phyloP scores from a whole-genome alignment of 371 early-diverging fungal species.

The Mucor piriformis region DNA sequence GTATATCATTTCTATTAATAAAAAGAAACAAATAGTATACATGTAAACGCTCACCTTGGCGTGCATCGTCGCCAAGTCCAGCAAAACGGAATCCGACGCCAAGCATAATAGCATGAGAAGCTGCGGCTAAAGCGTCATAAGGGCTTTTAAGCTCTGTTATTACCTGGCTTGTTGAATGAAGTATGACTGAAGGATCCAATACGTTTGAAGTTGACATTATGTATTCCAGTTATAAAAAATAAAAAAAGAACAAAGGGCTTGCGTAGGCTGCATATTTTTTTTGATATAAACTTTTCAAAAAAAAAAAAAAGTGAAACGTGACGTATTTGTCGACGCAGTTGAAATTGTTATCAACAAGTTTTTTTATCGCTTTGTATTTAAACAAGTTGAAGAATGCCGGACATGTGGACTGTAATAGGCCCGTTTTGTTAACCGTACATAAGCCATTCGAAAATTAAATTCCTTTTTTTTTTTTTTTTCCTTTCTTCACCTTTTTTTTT shows the following conservation, averaged over 20 bases:
- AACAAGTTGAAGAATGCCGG: too few species aligned
- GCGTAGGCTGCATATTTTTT: not conserved
- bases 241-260: conserved; percentile 3
- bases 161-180: conserved; percentile 33
- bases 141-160: conserved; percentile 35
- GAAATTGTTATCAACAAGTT: not conserved
- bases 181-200: conserved; percentile 43
- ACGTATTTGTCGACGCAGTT: not conserved
- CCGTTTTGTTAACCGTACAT: conserved; percentile 14
- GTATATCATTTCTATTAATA: not conserved
- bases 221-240: not conserved
- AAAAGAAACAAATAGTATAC: not conserved
- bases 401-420: too few species aligned
- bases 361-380: too few species aligned
- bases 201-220: conserved; percentile 15
- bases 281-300: not conserved
- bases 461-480: conserved; percentile 11
- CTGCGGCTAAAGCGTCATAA: conserved; percentile 61
- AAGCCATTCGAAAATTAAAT: not conserved
- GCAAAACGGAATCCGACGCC: conserved; percentile 62
- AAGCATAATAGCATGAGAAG: conserved; percentile 63
- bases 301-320: conserved; percentile 1
- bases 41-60: conserved; percentile 33
- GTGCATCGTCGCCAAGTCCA: conserved; percentile 67
- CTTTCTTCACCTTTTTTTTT: conserved; percentile 1